Base-by-base conservation (phyloP, 495 filamentous ascomycete genomes). In the Podospora pseudoanserina region DNA sequence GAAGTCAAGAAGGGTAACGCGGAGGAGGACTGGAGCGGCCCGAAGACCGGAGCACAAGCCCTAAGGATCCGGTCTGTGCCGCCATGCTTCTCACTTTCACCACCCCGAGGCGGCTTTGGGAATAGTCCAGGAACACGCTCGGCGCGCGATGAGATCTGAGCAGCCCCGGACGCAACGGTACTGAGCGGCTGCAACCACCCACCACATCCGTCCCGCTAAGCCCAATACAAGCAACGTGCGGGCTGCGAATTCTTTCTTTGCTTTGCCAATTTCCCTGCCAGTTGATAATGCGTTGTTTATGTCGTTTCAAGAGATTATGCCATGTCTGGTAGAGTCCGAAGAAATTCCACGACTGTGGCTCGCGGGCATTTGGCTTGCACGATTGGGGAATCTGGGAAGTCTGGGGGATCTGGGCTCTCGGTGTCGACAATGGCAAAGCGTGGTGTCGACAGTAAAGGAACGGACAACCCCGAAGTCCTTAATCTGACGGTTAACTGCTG, bases 401-500 rank as follows among this genome's bases (percentile, higher is more conserved):
- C 23, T 23, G 23, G 23, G 23, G 23, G 1, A 23, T 1, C 23
- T 23, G 23, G 23, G 23, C 23, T 23, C 23, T 49, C 39, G 39
- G 39, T 49, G 39, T 49, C 39, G 39, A 49, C 15, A 49, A 18
- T 49, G 20, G 58, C 20, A 23, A 49, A 13, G 11, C 20, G 53
- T 3, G 18, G 13, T 61, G 49, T 56, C 27, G 23, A 26, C 32
- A 58, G 30, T 44, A 60, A 19, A 19, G 32, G 59, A 59, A 32
- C 27, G 3, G 53, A 27, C 60, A 64, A 63, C 60, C 39, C 34
- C 32, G 57, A 59, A 68, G 68, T 68, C 67, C 70, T 70, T 74
- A 70, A 72, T 70, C 67, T 74, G 44, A 60, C 60, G 60, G 72
- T 60, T 65, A 63, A 67, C 39, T 72, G 63, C 66, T 55, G 68